Evolutionary conservation across 805 yeast genomes (phyloP).

Genomic region (Scheffersomyces ergatensis): DNA sequence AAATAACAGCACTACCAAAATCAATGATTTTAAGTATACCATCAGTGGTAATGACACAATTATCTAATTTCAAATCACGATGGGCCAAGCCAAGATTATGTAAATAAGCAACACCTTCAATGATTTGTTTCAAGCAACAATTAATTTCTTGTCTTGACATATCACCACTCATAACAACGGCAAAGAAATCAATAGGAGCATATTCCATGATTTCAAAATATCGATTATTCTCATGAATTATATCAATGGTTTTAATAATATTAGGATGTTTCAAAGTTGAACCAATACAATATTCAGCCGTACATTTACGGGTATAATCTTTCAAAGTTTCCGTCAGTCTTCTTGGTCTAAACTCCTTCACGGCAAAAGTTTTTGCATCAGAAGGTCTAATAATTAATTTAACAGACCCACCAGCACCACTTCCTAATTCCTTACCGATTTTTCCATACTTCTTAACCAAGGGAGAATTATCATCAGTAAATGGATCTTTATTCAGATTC

Average conservation of each 20-base stretch:
- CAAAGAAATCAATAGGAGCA: constrained; percentile 89
- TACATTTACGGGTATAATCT: constrained; percentile 88
- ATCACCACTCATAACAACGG: constrained; percentile 89
- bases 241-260: constrained; percentile 87
- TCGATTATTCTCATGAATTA: constrained; percentile 82
- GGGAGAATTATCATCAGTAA: constrained; percentile 45
- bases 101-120: constrained; percentile 76
- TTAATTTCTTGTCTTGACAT: constrained; percentile 77
- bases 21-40: constrained; percentile 91
- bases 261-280: constrained; percentile 86
- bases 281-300: constrained; percentile 93
- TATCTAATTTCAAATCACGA: constrained; percentile 87
- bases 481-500: constrained; percentile 39
- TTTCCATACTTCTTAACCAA: constrained; percentile 75
- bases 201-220: constrained; percentile 93
- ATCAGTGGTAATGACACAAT: constrained; percentile 78
- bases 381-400: constrained; percentile 63
- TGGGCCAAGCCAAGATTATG: constrained; percentile 88
- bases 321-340: constrained; percentile 71
- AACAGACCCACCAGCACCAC: constrained; percentile 95
- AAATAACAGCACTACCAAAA: constrained; percentile 91
- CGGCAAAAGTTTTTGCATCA: constrained; percentile 80
- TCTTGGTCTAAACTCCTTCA: constrained; percentile 83
- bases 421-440: constrained; percentile 84
- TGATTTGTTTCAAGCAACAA: constrained; percentile 86